Conservation (phyloP, 805 yeast genomes). For the Zygosaccharomyces gambellarensis region DNA sequence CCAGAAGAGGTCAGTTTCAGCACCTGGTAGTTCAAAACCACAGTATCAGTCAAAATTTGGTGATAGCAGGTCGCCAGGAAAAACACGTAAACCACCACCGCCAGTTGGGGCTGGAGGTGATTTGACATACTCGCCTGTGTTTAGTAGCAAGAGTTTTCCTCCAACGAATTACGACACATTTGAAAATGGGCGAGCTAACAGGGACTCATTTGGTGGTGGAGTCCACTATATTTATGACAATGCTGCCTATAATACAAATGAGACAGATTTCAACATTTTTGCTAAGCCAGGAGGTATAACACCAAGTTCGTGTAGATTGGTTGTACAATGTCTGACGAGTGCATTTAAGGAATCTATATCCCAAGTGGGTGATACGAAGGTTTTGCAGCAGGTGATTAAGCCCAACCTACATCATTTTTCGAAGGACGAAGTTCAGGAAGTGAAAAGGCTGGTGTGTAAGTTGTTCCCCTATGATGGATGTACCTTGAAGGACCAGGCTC, state of each 20-base stretch:
- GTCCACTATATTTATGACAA: conserved; percentile 33
- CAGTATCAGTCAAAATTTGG: not conserved
- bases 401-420: conserved; percentile 35
- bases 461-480: conserved; percentile 39
- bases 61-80: not conserved
- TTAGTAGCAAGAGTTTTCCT: conserved; percentile 2
- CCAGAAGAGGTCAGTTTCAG: conserved; percentile 8
- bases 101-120: not conserved
- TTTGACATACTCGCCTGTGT: conserved; percentile 1
- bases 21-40: conserved; percentile 12
- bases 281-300: conserved; percentile 23
- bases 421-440: conserved; percentile 28
- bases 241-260: conserved; percentile 22
- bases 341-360: conserved; percentile 25
- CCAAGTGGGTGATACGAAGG: conserved; percentile 19
- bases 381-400: conserved; percentile 34
- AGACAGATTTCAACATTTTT: conserved; percentile 17
- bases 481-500: conserved; percentile 31
- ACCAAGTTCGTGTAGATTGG: conserved; percentile 35
- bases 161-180: not conserved
- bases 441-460: conserved; percentile 26
- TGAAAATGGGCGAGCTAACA: not conserved
- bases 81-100: not conserved
- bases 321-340: conserved; percentile 33
- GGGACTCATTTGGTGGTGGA: conserved; percentile 14